Percentiles rank a stretch among this genome's conserved stretches.
phyloP scores from a whole-genome alignment of 1,284 basidiomycete genomes.

The Fistulina hepatica region DNA sequence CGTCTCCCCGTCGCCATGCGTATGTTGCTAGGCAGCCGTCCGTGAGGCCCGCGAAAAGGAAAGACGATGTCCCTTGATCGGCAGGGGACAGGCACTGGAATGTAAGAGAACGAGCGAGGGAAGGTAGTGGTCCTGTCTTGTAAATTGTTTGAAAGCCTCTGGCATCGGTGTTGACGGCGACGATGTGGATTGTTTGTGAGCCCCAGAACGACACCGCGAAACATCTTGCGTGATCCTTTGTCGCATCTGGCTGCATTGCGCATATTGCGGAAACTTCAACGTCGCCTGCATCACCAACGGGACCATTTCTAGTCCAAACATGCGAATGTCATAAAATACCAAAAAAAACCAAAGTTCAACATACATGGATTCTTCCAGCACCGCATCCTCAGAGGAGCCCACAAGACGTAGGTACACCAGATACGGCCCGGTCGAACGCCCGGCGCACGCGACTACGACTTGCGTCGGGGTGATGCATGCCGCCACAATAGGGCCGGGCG shows the following conservation, averaged over 20 bases:
- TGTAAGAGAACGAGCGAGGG: conserved; percentile 63
- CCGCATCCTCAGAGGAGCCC: neutral
- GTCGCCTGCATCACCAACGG: no score
- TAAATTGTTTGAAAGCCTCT: conserved; percentile 32
- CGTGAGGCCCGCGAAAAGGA: conserved; percentile 69
- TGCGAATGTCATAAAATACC: no score
- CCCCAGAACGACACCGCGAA: conserved; percentile 73
- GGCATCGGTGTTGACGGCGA: conserved; percentile 30
- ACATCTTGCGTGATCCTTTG: conserved; percentile 34
- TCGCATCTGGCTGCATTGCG: conserved; percentile 41
- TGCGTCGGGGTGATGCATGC: neutral
- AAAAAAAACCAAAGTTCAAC: neutral
- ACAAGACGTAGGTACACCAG: neutral
- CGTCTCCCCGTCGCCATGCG: conserved; percentile 25
- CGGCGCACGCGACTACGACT: neutral
- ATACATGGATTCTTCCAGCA: neutral
- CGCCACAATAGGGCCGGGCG: neutral
- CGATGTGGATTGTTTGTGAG: conserved; percentile 51
- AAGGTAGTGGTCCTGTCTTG: conserved; percentile 36
- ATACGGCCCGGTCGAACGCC: neutral
- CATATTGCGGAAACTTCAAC: conserved; percentile 57
- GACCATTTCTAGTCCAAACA: no score
- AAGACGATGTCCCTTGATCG: conserved; percentile 30
- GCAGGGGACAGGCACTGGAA: conserved; percentile 51
- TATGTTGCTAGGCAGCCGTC: conserved; percentile 73